These are phyloP conservation scores for Chenopodium suecicum DNA, from an alignment of 148 eudicot genomes.

Conservation along the genomic window DNA sequence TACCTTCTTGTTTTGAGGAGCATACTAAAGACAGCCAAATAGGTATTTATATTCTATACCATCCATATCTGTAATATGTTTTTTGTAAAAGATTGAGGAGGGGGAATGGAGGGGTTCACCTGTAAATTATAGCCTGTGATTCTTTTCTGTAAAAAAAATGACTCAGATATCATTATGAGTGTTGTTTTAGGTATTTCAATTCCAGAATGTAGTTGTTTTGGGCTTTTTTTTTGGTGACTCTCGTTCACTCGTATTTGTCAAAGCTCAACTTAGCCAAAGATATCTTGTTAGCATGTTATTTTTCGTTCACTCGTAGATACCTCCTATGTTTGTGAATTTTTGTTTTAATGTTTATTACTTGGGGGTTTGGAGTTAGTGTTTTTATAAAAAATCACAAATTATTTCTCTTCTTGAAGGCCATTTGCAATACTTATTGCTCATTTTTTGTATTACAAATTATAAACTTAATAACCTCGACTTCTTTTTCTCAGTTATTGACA, in stretches of 20 bases:
- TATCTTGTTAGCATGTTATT: background rate
- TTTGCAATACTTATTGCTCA: background rate
- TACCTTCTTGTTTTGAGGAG: background rate
- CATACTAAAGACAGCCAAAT: background rate
- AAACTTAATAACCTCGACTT: background rate
- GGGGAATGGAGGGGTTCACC: background rate
- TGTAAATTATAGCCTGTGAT: background rate
- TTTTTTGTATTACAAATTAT: background rate
- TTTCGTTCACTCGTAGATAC: background rate
- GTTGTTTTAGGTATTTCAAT: background rate
- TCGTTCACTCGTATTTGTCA: background rate
- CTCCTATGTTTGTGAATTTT: background rate
- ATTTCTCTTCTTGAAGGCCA: background rate
- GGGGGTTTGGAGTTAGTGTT: background rate
- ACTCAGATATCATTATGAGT: background rate
- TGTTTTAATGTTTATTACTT: background rate
- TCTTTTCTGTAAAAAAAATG: too few species aligned
- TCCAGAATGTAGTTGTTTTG: background rate
- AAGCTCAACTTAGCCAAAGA: background rate
- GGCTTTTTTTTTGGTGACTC: background rate
- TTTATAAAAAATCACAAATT: background rate
- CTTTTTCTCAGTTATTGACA: background rate
- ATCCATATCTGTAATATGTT: background rate
- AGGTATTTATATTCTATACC: constrained; percentile 4
- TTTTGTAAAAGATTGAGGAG: background rate